Base-by-base conservation (phyloP, 2,329 filamentous ascomycete species). In the Claviceps digitariae region DNA sequence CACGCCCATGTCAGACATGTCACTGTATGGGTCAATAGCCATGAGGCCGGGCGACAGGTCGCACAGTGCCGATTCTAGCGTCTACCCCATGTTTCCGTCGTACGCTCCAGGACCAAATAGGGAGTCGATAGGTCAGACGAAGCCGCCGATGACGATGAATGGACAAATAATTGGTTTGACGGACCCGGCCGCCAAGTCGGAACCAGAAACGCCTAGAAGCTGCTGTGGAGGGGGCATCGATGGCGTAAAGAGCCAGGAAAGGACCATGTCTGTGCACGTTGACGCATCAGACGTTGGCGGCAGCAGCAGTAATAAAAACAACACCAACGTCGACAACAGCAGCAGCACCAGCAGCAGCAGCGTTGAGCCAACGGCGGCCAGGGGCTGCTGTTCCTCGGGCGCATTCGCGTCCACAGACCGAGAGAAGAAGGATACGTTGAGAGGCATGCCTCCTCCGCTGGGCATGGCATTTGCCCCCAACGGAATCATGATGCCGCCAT, bases 401-500 rank as follows among this genome's bases (percentile, higher is more conserved):
- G 29, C 49, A 7, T 6, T 50, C 2, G 54, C 58, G 31, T 38
- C 43, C 21, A 55, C 56, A 21, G 58, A 62, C 7, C 57, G 58
- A 10, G 59, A 64, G 34, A 34, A 51, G 8, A 57, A 62, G 9
- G 46, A 59, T 5, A 58, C 57, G 23, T 23, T 54, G 10, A 59
- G 61, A 13, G 55, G 50, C 4, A 52, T 63, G 40, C 51, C 64
- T 15, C 21, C 57, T 15, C 20, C 57, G 6, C 54, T 54, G 23
- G 58, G 58, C 5, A 49, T 60, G 41, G 46, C 25, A 4, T 65
- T 44, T 52, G 58, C 50, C n/a, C 55, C 60, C 2, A 65, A 59
- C 43, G 62, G 59, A 29, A 57, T 64, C 45, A 66, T 70, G 55
- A 65, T 71, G 58, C 56, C 64, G 7, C 66, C 68, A 2, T 72